Evolutionary conservation across 352 stramenopile genomes (phyloP), one percentile per base, ranked within the genome.

Genomic region (Globisporangium emineosum): DNA sequence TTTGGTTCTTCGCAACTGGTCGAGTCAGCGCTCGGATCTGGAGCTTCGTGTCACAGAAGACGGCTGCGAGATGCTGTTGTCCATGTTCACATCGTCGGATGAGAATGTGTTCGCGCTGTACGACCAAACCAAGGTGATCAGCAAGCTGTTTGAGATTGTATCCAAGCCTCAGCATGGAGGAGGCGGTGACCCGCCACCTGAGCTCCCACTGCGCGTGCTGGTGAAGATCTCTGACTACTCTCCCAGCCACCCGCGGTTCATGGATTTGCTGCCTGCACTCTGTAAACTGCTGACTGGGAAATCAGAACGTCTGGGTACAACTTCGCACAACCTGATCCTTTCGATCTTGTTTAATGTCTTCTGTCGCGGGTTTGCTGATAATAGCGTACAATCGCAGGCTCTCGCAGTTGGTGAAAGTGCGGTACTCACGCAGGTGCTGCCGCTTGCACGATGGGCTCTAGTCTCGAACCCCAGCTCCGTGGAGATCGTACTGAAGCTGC

Each of bases 331-430:
- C n/a, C 53, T 80, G 7, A 58, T 90, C 5, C 67, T 92, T 0
- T 72, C 63, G 2, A 81, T 90, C 6, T 51, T 92, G 9, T 86
- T 73, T 62, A 89, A 90, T n/a, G 51, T 90, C 0, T 90, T 87
- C 35, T 78, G 78, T n/a, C 72, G 75, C 21, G 35, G 19, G 25
- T 35, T 17, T 3, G 29, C 10, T 1, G 51, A 50, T 3, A 69
- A 76, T 1, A 40, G 21, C 2, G 23, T 59, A 6, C 23, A 53
- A 2, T 19, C 29, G 2, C 29, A 32, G 5, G 62, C 60, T 1
- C 55, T 88, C 2, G 57, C 66, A 3, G 51, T 53, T 12, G 74
- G 78, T 2, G 71, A 87, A 35, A 29, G 23, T 15, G 61, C 76
- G 0, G 35, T 93, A 19, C 59, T 91, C 3, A 67, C 70, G 7